Conservation (phyloP, 2,329 filamentous ascomycete species). For the Aspergillus cejpii region DNA sequence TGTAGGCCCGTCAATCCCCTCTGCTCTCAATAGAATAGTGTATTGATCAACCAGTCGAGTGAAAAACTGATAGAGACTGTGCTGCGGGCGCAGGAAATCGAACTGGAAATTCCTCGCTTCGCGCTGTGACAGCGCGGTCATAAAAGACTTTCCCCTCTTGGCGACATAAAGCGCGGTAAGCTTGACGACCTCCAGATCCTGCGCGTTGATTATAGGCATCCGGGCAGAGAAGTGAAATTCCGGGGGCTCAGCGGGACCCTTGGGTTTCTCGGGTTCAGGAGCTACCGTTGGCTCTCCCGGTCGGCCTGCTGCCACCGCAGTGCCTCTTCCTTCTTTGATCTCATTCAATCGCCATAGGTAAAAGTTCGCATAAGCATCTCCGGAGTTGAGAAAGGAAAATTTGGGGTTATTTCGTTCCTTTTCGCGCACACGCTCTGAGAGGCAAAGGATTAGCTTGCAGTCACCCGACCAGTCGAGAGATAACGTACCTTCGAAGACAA, state of each 20-base stretch:
- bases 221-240: constrained; percentile 90
- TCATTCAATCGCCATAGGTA: constrained; percentile 88
- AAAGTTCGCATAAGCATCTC: constrained; percentile 79
- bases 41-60: constrained; percentile 90
- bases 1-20: constrained; percentile 62
- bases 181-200: constrained; percentile 68
- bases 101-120: constrained; percentile 91
- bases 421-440: constrained; percentile 65
- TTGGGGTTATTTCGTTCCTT: constrained; percentile 82
- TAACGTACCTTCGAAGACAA: constrained; percentile 57
- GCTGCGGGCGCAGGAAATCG: constrained; percentile 89
- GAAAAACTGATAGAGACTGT: constrained; percentile 95
- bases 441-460: not conserved
- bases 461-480: not conserved
- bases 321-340: constrained; percentile 76
- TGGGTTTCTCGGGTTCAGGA: constrained; percentile 57
- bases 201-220: constrained; percentile 94
- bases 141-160: constrained; percentile 84
- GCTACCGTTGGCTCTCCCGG: constrained; percentile 54
- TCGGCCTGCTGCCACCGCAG: constrained; percentile 67
- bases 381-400: constrained; percentile 74
- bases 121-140: constrained; percentile 80
- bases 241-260: constrained; percentile 75
- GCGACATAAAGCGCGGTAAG: constrained; percentile 88
- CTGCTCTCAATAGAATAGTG: constrained; percentile 64